Conservation (phyloP, 2,329 filamentous ascomycete species). For the Dactylonectria macrodidyma region DNA sequence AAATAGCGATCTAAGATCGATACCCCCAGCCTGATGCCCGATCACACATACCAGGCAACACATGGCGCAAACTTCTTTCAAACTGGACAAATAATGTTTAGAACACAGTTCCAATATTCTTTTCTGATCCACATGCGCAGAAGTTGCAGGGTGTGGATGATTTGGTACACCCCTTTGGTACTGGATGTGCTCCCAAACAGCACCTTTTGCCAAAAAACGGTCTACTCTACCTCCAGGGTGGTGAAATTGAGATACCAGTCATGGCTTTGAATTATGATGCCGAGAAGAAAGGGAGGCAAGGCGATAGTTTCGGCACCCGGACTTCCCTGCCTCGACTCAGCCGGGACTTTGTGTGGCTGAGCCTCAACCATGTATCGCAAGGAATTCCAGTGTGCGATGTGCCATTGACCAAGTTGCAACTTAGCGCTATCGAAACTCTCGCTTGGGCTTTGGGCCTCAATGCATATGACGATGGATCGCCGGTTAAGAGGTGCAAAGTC, state of each 20-base stretch:
- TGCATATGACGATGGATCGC: slow-evolving; percentile 19
- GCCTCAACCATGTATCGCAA: slow-evolving; percentile 4
- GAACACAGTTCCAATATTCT: slow-evolving; percentile 24
- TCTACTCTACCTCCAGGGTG: slow-evolving; percentile 14
- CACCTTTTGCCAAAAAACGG: slow-evolving; percentile 21
- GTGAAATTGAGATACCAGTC: slow-evolving; percentile 28
- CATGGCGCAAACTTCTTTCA: neutral
- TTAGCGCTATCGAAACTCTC: slow-evolving; percentile 24
- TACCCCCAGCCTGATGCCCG: no score
- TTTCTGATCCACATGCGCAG: slow-evolving; percentile 14
- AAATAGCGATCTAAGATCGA: no score
- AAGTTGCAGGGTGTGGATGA: slow-evolving; percentile 18
- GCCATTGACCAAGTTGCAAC: slow-evolving; percentile 21
- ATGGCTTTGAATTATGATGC: slow-evolving; percentile 19
- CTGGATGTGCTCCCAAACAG: slow-evolving; percentile 16
- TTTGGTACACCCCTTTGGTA: slow-evolving; percentile 22
- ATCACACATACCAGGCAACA: no score
- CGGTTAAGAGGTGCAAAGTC: slow-evolving; percentile 16
- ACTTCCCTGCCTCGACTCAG: neutral
- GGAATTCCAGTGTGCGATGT: slow-evolving; percentile 23
- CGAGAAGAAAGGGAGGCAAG: slow-evolving; percentile 12
- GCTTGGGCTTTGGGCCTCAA: slow-evolving; percentile 24
- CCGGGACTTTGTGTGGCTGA: neutral
- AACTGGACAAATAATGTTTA: neutral
- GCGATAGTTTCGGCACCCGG: neutral